These are phyloP conservation scores for Komagataella kurtzmanii DNA, from an alignment of 805 yeast species.

Conservation along the genomic window DNA sequence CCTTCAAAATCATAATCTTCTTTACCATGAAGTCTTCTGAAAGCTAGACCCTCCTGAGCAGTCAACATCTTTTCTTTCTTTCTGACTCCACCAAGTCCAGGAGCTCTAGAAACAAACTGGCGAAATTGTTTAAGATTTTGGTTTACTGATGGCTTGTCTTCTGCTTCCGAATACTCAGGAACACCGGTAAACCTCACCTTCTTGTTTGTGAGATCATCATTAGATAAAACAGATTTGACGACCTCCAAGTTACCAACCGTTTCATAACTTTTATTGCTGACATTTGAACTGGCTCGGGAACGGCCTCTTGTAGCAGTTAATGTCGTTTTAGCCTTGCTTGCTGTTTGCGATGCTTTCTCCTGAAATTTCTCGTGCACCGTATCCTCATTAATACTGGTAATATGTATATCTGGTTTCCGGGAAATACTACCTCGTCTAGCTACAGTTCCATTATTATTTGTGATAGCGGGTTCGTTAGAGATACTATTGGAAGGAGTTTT, in stretches of 20 bases:
- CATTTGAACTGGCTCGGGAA: not conserved
- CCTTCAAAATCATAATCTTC: not conserved
- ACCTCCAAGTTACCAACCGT: not conserved
- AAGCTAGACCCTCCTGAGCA: slow-evolving; percentile 23
- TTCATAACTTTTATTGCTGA: not conserved
- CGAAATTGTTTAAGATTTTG: slow-evolving; percentile 20
- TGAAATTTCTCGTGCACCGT: not conserved
- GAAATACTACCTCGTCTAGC: slow-evolving; percentile 13
- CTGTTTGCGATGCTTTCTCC: not conserved
- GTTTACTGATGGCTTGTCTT: slow-evolving; percentile 37
- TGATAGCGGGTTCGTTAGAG: not conserved
- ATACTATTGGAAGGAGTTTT: not conserved
- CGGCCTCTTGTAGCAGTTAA: not conserved
- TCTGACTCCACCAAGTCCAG: slow-evolving; percentile 8
- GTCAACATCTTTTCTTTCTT: slow-evolving; percentile 16
- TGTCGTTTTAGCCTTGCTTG: not conserved
- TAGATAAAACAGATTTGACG: not conserved
- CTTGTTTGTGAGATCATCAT: slow-evolving; percentile 10
- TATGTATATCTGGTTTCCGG: slow-evolving; percentile 8
- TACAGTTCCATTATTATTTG: slow-evolving; percentile 7
- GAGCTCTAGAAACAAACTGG: slow-evolving; percentile 19
- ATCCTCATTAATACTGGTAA: slow-evolving; percentile 8
- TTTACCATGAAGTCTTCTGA: slow-evolving; percentile 7
- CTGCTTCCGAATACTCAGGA: slow-evolving; percentile 34
- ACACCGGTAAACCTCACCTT: slow-evolving; percentile 42